Conservation (phyloP, 345 rosid genomes). For the Syzygium oleosum region DNA sequence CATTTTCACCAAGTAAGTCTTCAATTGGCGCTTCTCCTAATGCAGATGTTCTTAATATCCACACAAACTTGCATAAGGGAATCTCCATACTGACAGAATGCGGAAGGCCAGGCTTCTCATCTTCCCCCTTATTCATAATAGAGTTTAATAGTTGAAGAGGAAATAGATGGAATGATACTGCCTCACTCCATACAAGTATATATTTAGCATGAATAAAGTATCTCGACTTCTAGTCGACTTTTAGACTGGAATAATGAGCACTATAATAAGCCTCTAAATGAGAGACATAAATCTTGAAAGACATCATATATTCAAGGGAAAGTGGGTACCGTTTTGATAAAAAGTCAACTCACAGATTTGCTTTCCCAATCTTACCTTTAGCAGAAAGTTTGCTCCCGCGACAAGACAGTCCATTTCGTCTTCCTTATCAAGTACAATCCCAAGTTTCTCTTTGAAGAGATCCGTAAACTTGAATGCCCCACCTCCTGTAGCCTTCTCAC, state of each 20-base stretch:
- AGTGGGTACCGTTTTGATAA: neutral
- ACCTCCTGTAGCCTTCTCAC: slow-evolving; percentile 91
- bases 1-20: neutral
- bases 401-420: slow-evolving; percentile 97
- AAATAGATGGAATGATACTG: neutral
- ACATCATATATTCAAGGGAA: neutral
- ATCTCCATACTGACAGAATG: neutral
- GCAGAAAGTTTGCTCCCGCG: slow-evolving; percentile 87
- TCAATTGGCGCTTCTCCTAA: neutral
- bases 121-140: neutral
- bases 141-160: neutral
- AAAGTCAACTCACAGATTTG: neutral
- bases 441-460: slow-evolving; percentile 83
- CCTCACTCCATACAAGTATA: neutral
- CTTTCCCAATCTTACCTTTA: slow-evolving; percentile 48
- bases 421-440: slow-evolving; percentile 74
- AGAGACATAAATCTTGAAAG: neutral
- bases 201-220: neutral
- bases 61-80: neutral
- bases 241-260: neutral
- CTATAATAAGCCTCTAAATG: neutral
- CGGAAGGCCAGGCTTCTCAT: neutral
- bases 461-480: slow-evolving; percentile 94
- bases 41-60: neutral
- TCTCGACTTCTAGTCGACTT: neutral